Evolutionary conservation across 73 alveolate species (phyloP), one percentile per base, ranked within the genome.

Genomic region (Breviolum minutum): DNA sequence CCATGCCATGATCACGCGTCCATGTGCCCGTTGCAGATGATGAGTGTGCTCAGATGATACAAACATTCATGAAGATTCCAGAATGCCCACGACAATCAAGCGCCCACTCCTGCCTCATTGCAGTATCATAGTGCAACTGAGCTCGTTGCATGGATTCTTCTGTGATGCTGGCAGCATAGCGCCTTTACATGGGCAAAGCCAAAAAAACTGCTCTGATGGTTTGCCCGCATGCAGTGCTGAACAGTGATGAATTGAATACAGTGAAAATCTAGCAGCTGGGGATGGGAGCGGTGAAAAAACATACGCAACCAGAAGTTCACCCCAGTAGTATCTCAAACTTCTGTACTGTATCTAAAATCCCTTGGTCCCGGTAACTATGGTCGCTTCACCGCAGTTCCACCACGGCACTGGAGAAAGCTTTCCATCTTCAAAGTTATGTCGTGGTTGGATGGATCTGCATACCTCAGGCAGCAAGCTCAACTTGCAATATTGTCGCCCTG

Each of bases 351-450:
- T 24, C 63, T n/a, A 29, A 17, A 10, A 6, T 6, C 63, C 17
- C 63, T 2, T 77, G 13, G 17, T 0, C 29, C 87, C 17, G 5
- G 19, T 1, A 1, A 1, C 6, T 62, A 24, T 62, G 13, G 40
- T 71, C 26, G 10, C 30, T 13, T 13, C 81, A 71, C 1, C 30
- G 81, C 26, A 2, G 19, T 77, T 63, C n/a, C 26, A 26, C 87
- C 87, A 8, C 17, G 87, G 87, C 76, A 69, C 96, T 90, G 88
- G 9, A 90, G 87, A 27, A 90, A 90, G 74, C 87, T 26, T 30
- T 90, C 96, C 96, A 90, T 90, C 87, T 90, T 70, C 96, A 70
- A 54, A 26, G 96, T 90, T 29, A 22, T n/a, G 20, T 29, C 87
- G 22, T 90, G 96, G 63, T 71, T 54, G 74, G 62, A 69, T 6